Evolutionary conservation across 2,329 filamentous ascomycete species (phyloP), one percentile per base, ranked within the genome.

Genomic region (Anthostomella pinea): DNA sequence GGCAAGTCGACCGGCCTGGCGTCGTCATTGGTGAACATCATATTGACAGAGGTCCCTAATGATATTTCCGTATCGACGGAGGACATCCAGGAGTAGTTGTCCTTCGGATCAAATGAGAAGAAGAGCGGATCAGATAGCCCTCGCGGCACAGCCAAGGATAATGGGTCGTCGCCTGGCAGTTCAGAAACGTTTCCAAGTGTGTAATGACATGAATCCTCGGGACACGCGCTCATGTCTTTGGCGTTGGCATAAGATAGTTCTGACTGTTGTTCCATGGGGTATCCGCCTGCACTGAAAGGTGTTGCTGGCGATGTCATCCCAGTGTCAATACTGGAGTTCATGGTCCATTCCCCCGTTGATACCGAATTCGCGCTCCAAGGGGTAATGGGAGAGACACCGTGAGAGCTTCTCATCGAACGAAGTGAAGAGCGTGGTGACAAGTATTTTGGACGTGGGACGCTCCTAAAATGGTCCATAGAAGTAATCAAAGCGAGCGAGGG

Each of bases 331-430:
- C 58, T 64, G 8, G 65, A 63, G 11, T 51, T 56, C 45, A 63
- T 60, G 8, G 66, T 65, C 61, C 70, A 73, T 9, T 53, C 49
- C 5, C 53, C 55, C 31, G 56, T 56, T 15, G 34, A 43, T 19
- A 43, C 47, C 4, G 53, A 54, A 32, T 30, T 47, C 17, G 53
- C 24, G 22, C 65, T 67, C 58, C 62, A 73, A 19, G 63, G 62
- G 7, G 72, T 75, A 23, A 68, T 54, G 8, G 73, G 69, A 6
- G 73, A 75, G 33, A 75, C 63, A 19, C 65, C 49, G 15, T 60
- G 44, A 38, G 60, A 65, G 37, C 59, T 65, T 29, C 43, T 63
- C 61, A 53, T 64, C 62, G 37, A 61, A 53, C 30, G 58, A 60
- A 59, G 59, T 59, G 41, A 62, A 42, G 51, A 57, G 35, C 52